A percentile compares a stretch with the other conserved stretches of the same genome.
These are phyloP conservation scores for Citrus glauca DNA, from an alignment of 345 rosid genomes.

Conservation along the genomic window DNA sequence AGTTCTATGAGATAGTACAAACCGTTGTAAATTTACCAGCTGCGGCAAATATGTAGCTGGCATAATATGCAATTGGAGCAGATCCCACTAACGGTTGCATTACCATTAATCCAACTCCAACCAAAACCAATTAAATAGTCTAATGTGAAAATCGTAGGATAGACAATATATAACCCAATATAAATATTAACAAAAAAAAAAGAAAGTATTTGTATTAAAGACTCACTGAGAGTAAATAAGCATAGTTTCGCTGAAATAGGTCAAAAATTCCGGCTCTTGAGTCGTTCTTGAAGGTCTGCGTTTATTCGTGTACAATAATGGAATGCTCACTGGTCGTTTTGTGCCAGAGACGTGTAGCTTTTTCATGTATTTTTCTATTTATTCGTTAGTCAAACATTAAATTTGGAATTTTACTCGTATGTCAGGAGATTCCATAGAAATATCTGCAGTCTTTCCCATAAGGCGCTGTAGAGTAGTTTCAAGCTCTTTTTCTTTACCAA, in stretches of 20 bases:
- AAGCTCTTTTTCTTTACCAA: conserved; percentile 37
- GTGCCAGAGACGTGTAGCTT: not conserved
- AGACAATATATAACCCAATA: not conserved
- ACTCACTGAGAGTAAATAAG: conserved; percentile 46
- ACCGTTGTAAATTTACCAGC: conserved; percentile 35
- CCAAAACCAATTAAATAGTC: conserved; percentile 21
- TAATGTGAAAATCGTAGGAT: not conserved
- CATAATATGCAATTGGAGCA: conserved; percentile 36
- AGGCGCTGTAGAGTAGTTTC: conserved; percentile 38
- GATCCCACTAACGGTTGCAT: conserved; percentile 56
- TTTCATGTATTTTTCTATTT: not conserved
- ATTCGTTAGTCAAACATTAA: not conserved
- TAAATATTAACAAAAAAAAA: too few relatives aligned
- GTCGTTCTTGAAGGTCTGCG: conserved; percentile 25
- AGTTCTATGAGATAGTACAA: not conserved
- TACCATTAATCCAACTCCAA: conserved; percentile 55
- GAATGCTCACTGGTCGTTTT: not conserved
- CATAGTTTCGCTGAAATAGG: conserved; percentile 53
- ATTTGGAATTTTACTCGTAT: conserved; percentile 20
- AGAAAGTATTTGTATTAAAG: too few relatives aligned
- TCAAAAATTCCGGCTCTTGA: conserved; percentile 33
- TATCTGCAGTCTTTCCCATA: conserved; percentile 45
- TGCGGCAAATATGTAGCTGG: too few relatives aligned
- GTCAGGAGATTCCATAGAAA: conserved; percentile 38
- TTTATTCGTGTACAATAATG: conserved; percentile 31